phyloP scores from a whole-genome alignment of 345 rosid genomes.

The Hibiscus tridactylites region DNA sequence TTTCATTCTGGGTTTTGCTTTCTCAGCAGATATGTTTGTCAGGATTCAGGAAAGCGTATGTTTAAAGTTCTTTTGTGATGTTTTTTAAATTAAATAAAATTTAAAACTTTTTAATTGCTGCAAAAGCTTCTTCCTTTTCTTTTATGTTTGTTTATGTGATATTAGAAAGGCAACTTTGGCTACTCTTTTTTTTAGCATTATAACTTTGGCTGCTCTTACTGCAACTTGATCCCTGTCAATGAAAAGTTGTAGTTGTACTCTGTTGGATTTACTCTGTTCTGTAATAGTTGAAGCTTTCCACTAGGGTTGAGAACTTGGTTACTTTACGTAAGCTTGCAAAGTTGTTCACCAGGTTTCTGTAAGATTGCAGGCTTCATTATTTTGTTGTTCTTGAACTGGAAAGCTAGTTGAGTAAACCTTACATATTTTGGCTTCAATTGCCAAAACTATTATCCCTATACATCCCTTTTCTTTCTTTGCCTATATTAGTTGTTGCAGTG shows the following conservation, averaged over 20 bases:
- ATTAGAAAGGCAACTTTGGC: not conserved
- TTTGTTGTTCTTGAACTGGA: not conserved
- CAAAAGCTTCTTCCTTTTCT: not conserved
- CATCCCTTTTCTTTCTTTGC: not conserved
- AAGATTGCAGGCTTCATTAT: not conserved
- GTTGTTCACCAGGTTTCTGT: not conserved
- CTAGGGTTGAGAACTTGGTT: not conserved
- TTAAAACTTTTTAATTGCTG: not conserved
- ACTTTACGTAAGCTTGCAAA: not conserved
- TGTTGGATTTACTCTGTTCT: not conserved
- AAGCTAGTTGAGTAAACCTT: not conserved
- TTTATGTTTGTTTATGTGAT: not conserved
- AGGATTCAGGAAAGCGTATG: not conserved
- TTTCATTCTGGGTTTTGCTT: not conserved
- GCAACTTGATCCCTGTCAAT: not conserved
- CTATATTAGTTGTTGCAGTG: not conserved
- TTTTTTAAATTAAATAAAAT: not conserved
- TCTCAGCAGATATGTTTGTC: not conserved
- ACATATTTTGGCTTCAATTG: not conserved
- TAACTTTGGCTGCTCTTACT: too few relatives aligned
- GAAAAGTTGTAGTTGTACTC: not conserved
- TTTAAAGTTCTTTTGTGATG: not conserved
- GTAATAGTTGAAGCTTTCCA: not conserved
- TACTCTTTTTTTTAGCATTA: too few relatives aligned
- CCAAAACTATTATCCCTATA: not conserved